Percentiles rank a stretch among this genome's conserved stretches.
phyloP scores from a whole-genome alignment of 495 filamentous ascomycete species.

The Penicillium maclennaniae region DNA sequence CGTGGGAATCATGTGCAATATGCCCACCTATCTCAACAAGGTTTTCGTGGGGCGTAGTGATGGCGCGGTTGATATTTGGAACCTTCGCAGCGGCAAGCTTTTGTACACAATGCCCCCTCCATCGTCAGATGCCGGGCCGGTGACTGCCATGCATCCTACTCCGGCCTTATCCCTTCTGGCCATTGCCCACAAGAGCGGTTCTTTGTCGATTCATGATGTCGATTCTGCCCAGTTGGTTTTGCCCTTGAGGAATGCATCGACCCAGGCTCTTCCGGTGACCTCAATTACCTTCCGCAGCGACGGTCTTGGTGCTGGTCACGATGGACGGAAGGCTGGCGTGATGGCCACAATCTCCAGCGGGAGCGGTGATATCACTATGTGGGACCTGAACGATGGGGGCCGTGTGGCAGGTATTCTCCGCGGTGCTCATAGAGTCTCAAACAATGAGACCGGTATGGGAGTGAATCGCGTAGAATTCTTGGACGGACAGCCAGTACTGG shows the following conservation, averaged over 20 bases:
- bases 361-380: conserved; percentile 86
- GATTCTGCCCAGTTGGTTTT: conserved; percentile 68
- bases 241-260: conserved; percentile 55
- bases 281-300: conserved; percentile 91
- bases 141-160: conserved; percentile 78
- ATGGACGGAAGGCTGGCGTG: conserved; percentile 73
- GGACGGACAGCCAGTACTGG: conserved; percentile 81
- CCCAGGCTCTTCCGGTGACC: conserved; percentile 55
- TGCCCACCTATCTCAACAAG: conserved; percentile 96
- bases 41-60: conserved; percentile 81
- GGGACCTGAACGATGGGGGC: conserved; percentile 89
- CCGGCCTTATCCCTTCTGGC: conserved; percentile 83
- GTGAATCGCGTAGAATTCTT: conserved; percentile 84
- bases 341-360: conserved; percentile 75
- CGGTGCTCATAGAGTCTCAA: conserved; percentile 72
- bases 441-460: conserved; percentile 52
- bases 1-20: conserved; percentile 68
- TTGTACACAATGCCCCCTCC: conserved; percentile 79
- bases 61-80: conserved; percentile 96
- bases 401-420: conserved; percentile 76
- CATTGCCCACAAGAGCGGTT: conserved; percentile 76
- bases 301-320: conserved; percentile 81
- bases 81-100: conserved; percentile 82
- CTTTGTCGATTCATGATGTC: conserved; percentile 75
- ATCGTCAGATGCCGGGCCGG: conserved; percentile 59